Conservation (phyloP, 2,329 filamentous ascomycete genomes). For the Aureobasidium sp. region DNA sequence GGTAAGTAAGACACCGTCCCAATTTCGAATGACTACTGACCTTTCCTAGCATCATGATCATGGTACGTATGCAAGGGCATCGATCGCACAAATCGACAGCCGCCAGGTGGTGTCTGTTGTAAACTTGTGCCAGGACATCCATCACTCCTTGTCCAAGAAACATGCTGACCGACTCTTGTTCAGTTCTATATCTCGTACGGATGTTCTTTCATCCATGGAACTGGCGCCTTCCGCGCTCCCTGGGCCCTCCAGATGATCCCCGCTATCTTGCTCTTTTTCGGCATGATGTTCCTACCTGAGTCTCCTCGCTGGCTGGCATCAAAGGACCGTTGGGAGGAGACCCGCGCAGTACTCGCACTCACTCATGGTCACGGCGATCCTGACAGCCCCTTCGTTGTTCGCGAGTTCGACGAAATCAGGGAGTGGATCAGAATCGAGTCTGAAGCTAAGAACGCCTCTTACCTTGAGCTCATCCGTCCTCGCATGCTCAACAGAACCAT, state of each 20-base stretch:
- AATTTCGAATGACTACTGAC: neutral
- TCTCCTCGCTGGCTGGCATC: conserved; percentile 40
- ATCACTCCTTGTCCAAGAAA: neutral
- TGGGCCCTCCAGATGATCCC: conserved; percentile 46
- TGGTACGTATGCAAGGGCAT: conserved; percentile 27
- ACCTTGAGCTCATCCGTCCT: conserved; percentile 62
- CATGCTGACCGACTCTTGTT: neutral
- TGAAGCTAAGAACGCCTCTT: conserved; percentile 58
- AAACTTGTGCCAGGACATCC: neutral
- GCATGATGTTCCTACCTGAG: conserved; percentile 37
- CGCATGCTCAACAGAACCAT: conserved; percentile 65
- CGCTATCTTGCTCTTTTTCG: conserved; percentile 36
- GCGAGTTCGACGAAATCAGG: conserved; percentile 64
- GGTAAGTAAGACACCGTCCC: conserved; percentile 19
- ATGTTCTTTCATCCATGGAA: conserved; percentile 50
- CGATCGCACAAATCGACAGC: neutral
- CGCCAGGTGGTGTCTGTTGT: neutral
- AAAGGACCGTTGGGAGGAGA: conserved; percentile 38
- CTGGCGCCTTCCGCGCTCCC: conserved; percentile 52
- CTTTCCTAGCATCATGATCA: conserved; percentile 46
- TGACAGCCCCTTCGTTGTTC: conserved; percentile 47
- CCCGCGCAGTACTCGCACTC: conserved; percentile 32
- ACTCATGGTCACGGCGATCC: conserved; percentile 32
- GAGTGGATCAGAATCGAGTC: conserved; percentile 63
- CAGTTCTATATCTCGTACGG: conserved; percentile 55